These are phyloP conservation scores for Priceomyces haplophilus DNA, from an alignment of 805 yeast genomes.

Conservation along the genomic window DNA sequence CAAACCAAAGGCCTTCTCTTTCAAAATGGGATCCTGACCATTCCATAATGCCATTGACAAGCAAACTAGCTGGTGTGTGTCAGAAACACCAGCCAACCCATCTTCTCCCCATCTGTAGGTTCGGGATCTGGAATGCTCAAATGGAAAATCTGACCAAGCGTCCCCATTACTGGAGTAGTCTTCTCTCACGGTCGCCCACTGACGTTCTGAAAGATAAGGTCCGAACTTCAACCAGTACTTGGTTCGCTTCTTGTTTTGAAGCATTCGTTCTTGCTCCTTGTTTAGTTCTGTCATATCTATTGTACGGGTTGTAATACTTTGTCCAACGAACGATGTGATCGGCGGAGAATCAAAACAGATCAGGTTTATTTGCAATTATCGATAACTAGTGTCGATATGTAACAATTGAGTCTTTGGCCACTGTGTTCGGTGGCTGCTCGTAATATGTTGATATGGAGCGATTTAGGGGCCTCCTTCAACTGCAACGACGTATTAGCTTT, in stretches of 20 bases:
- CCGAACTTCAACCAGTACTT: conserved; percentile 89
- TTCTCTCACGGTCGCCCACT: conserved; percentile 85
- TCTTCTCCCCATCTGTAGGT: conserved; percentile 95
- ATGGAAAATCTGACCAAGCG: conserved; percentile 87
- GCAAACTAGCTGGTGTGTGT: conserved; percentile 74
- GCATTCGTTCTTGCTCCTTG: conserved; percentile 38
- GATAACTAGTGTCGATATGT: too few relatives aligned
- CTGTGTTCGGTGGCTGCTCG: too few relatives aligned
- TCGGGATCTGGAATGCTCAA: conserved; percentile 77
- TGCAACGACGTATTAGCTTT: not conserved
- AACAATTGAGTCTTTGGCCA: too few relatives aligned
- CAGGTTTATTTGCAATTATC: not conserved
- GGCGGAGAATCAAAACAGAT: too few relatives aligned
- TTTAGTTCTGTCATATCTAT: conserved; percentile 16
- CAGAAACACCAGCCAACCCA: conserved; percentile 87
- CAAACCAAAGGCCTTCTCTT: conserved; percentile 83
- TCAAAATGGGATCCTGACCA: conserved; percentile 78
- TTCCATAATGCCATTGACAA: conserved; percentile 88
- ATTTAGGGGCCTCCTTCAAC: too few relatives aligned
- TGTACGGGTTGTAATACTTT: too few relatives aligned
- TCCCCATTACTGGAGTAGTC: conserved; percentile 84
- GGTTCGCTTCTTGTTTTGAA: conserved; percentile 27
- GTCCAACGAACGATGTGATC: too few relatives aligned
- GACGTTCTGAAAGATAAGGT: conserved; percentile 82
- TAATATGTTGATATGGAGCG: too few relatives aligned